A percentile compares a stretch with the other conserved stretches of the same genome.
Evolutionary conservation across 352 stramenopile genomes (phyloP).

Genomic region (Aphanomyces euteiches): DNA sequence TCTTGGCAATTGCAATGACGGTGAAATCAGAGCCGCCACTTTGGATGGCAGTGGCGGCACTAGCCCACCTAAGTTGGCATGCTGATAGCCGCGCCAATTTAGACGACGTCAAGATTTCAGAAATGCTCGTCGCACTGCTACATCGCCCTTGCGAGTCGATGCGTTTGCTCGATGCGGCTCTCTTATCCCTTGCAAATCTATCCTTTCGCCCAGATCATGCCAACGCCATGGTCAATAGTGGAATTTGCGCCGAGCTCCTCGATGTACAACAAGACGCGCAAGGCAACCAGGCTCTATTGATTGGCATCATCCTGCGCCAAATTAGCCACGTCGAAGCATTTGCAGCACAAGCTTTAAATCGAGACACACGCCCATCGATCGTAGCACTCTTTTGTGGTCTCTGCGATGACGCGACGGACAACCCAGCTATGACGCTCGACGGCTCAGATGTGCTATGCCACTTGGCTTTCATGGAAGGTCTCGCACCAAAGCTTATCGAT

Average conservation of each 20-base stretch:
- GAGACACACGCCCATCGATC: constrained; percentile 19
- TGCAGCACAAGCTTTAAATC: not conserved
- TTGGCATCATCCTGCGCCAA: constrained; percentile 57
- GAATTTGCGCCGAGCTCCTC: constrained; percentile 43
- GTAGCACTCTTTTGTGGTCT: constrained; percentile 50
- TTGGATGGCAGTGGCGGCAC: constrained; percentile 43
- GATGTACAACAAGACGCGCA: constrained; percentile 34
- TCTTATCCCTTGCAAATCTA: constrained; percentile 62
- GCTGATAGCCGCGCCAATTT: constrained; percentile 44
- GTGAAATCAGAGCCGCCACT: constrained; percentile 33
- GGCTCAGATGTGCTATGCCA: constrained; percentile 62
- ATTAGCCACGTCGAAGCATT: constrained; percentile 47
- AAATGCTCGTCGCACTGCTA: constrained; percentile 33
- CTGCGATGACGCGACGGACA: constrained; percentile 36
- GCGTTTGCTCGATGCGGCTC: constrained; percentile 28
- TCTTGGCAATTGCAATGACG: constrained; percentile 40
- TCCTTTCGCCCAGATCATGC: constrained; percentile 42
- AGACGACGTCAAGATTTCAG: constrained; percentile 38
- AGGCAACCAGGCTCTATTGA: constrained; percentile 31
- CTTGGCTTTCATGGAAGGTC: constrained; percentile 41
- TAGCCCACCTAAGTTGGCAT: constrained; percentile 62
- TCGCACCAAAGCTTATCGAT: constrained; percentile 13
- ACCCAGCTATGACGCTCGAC: constrained; percentile 45
- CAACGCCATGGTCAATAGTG: constrained; percentile 46
- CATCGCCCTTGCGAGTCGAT: not conserved